These are phyloP conservation scores for Isabelozyma rhagii DNA, from an alignment of 805 yeast species.

Conservation along the genomic window DNA sequence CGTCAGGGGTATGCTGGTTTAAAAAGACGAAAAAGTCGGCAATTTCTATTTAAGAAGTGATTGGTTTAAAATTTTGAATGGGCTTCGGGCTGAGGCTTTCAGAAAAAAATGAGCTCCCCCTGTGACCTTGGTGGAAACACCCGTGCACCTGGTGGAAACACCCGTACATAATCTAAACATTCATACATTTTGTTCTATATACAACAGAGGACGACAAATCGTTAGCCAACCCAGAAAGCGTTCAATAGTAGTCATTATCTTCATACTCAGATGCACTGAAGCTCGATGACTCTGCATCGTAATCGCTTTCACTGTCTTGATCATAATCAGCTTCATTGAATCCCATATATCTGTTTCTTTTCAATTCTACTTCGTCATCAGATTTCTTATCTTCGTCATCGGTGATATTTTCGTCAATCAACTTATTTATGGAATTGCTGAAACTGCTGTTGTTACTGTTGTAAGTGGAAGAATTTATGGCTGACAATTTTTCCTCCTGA, in stretches of 20 bases:
- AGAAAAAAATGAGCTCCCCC: too few species aligned
- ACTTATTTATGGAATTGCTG: conserved; percentile 5
- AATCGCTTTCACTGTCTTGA: conserved; percentile 32
- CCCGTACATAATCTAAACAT: neutral
- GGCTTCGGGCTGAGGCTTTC: too few species aligned
- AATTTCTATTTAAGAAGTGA: too few species aligned
- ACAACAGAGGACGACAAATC: neutral
- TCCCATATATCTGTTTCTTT: conserved; percentile 40
- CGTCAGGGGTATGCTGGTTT: too few species aligned
- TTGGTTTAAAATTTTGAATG: too few species aligned
- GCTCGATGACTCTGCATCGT: conserved; percentile 13
- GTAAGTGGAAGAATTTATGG: conserved; percentile 3
- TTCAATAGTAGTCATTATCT: conserved; percentile 28
- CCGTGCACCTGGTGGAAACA: neutral
- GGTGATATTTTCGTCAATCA: conserved; percentile 14
- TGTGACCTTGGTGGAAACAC: neutral
- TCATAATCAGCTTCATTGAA: conserved; percentile 47
- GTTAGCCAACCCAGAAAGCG: neutral
- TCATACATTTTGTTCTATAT: neutral
- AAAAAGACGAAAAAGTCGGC: too few species aligned
- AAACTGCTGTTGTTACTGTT: neutral
- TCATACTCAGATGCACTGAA: conserved; percentile 26
- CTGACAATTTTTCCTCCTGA: neutral
- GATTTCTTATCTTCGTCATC: conserved; percentile 30
- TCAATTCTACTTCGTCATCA: conserved; percentile 45